Conservation (phyloP, 2,329 filamentous ascomycete genomes). For the Pyricularia grisea region DNA sequence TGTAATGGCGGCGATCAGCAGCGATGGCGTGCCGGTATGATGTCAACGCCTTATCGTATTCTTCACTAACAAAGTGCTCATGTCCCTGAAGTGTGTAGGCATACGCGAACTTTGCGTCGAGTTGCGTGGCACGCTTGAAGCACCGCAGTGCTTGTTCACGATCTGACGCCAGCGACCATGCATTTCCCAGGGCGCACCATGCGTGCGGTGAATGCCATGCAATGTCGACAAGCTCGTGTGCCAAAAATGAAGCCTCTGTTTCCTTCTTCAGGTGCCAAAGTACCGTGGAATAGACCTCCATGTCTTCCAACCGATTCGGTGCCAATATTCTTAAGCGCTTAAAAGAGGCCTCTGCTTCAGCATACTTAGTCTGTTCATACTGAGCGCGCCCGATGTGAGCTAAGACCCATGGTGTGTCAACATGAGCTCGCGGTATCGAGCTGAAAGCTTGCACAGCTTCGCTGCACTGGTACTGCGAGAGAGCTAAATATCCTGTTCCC, state of each 20-base stretch:
- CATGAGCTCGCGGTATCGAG: constrained; percentile 61
- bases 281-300: constrained; percentile 98
- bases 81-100: constrained; percentile 94
- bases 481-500: constrained; percentile 67
- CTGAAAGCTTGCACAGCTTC: constrained; percentile 69
- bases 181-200: constrained; percentile 93
- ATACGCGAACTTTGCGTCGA: constrained; percentile 87
- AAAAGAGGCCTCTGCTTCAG: constrained; percentile 81
- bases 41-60: constrained; percentile 87
- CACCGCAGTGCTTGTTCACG: constrained; percentile 91
- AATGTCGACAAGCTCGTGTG: constrained; percentile 79
- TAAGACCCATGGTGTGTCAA: constrained; percentile 89
- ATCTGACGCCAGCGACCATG: constrained; percentile 83
- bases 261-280: constrained; percentile 96
- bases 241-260: constrained; percentile 82
- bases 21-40: constrained; percentile 81
- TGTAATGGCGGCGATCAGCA: constrained; percentile 85
- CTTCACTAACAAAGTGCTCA: constrained; percentile 91
- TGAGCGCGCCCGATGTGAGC: constrained; percentile 84
- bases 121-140: constrained; percentile 87
- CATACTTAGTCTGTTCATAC: constrained; percentile 82
- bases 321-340: constrained; percentile 67
- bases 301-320: constrained; percentile 79
- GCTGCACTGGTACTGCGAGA: constrained; percentile 69
- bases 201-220: constrained; percentile 87